Evolutionary conservation across 257 asterid genomes (phyloP), one percentile per base, ranked within the genome.

Genomic region (Parsonsia alboflavescens): DNA sequence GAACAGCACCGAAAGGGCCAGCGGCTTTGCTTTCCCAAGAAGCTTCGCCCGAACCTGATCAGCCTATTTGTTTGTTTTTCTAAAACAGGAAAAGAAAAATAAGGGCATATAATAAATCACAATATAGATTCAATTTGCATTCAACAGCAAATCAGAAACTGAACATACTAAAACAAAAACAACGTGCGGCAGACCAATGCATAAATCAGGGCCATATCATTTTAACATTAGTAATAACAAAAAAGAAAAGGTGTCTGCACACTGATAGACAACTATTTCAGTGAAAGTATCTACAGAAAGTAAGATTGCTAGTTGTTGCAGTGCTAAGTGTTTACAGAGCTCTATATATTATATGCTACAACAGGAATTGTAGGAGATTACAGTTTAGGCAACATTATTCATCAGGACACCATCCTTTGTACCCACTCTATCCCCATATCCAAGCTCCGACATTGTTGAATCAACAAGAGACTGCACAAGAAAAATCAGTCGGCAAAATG

Each of bases 401-500:
- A 85, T 75, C 74, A 80, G 80, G 69, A 80, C 73, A n/a, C 76
- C 82, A 50, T 83, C 89, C 63, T 77, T 80, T 45, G 57, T 49
- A 70, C 77, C 79, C 58, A 75, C 78, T 42, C 73, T 84, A 70
- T 85, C 88, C 28, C 77, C 88, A 26, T 75, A 80, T 70, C 84
- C 94, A 81, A 89, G 71, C 75, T 87, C 96, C 75, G 50, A 68
- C 78, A 67, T 61, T 28, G 91, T 88, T 71, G 93, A 85, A 52
- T 87, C 85, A 28, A 89, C 83, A 15, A 91, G 88, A 80, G 84
- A 79, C 97, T 91, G 90, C 87, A 77, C 19, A n/a, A 48, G 33
- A 52, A 53, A 54, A 12, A 28, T 48, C 45, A 59, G 33, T 59
- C 28, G 10, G 28, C 56, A 62, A n/a, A n/a, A 62, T 48, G 46